Evolutionary conservation across 495 filamentous ascomycete genomes (phyloP).

Genomic region (Staphylotrichum tortipilum): DNA sequence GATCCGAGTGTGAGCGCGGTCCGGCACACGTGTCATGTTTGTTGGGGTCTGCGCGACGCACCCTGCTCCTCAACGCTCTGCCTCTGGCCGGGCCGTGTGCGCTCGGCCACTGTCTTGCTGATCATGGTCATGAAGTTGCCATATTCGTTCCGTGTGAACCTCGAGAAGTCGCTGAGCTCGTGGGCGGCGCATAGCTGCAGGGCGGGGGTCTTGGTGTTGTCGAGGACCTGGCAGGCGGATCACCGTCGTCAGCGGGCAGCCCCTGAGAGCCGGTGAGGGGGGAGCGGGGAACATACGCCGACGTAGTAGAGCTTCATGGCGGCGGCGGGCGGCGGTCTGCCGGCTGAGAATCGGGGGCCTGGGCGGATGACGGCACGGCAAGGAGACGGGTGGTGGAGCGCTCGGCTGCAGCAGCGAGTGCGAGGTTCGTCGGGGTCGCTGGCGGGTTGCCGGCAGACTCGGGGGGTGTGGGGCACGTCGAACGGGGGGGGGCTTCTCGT

Average conservation of each 20-base stretch:
- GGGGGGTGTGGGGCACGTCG: conserved; percentile 10
- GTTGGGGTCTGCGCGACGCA: conserved; percentile 23
- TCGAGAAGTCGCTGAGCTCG: conserved; percentile 70
- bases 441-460: neutral
- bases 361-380: neutral
- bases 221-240: conserved; percentile 19
- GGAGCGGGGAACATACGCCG: conserved; percentile 47
- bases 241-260: conserved; percentile 8
- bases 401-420: neutral
- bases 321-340: conserved; percentile 14
- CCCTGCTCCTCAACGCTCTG: conserved; percentile 88
- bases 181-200: conserved; percentile 72
- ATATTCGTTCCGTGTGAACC: conserved; percentile 66
- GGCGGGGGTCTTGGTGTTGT: conserved; percentile 52
- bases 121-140: conserved; percentile 63
- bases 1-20: neutral
- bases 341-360: neutral
- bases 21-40: neutral
- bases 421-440: neutral
- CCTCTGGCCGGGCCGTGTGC: conserved; percentile 75
- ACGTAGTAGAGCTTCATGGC: conserved; percentile 93
- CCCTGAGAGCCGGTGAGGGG: neutral
- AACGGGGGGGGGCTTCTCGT: conserved; percentile 2
- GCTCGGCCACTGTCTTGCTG: conserved; percentile 65
- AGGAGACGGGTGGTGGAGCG: neutral